Conservation (phyloP, 2,329 filamentous ascomycete species). For the Scortechinia acanthostroma region DNA sequence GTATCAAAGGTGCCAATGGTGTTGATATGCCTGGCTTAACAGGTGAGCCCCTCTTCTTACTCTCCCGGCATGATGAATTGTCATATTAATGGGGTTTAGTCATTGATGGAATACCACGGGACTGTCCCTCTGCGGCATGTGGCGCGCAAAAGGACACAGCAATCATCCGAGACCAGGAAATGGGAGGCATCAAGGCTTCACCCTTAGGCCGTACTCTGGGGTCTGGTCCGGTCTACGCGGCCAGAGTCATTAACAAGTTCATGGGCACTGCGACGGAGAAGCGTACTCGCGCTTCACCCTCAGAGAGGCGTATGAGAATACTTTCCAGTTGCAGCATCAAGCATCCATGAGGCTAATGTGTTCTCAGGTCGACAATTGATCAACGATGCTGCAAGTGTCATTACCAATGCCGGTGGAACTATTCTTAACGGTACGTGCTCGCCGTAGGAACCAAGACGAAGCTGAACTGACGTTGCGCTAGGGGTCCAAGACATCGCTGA, state of each 20-base stretch:
- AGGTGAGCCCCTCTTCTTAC: constrained; percentile 5
- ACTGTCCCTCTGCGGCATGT: constrained; percentile 52
- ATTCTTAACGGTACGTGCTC: constrained; percentile 14
- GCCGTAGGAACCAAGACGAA: constrained; percentile 16
- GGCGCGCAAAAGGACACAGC: constrained; percentile 66
- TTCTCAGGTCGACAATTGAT: too few relatives aligned
- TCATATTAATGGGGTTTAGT: constrained; percentile 22
- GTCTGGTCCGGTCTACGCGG: constrained; percentile 48
- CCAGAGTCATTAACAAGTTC: constrained; percentile 48
- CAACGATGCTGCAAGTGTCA: constrained; percentile 15
- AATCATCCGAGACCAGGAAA: constrained; percentile 57
- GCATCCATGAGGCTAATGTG: constrained; percentile 12
- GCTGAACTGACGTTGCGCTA: too few relatives aligned
- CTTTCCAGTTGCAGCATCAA: constrained; percentile 15
- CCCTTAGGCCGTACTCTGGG: constrained; percentile 59
- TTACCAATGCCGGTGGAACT: constrained; percentile 14
- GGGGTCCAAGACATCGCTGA: too few relatives aligned
- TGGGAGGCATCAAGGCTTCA: constrained; percentile 41
- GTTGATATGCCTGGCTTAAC: constrained; percentile 21
- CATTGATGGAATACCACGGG: constrained; percentile 59
- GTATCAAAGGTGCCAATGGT: constrained; percentile 18
- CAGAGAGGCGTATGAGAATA: constrained; percentile 35
- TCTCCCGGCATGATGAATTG: neutral
- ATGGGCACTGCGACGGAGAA: constrained; percentile 37
- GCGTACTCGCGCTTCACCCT: constrained; percentile 23